phyloP scores from a whole-genome alignment of 805 yeast genomes.

The Debaryomyces castellii region DNA sequence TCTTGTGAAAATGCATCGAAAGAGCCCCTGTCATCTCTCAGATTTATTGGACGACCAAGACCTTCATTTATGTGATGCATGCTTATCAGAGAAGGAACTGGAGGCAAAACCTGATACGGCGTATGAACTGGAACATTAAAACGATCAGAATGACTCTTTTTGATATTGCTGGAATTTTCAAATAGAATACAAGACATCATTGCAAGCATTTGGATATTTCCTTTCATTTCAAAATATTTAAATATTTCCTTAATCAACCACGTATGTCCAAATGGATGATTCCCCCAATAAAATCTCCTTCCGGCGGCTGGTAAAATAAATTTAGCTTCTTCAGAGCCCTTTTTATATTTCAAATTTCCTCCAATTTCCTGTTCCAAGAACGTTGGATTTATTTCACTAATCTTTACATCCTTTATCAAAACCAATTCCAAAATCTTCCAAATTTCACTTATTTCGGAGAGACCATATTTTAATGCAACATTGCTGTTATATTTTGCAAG shows the following conservation, averaged over 20 bases:
- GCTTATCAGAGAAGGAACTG: constrained; percentile 23
- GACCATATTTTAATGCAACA: constrained; percentile 65
- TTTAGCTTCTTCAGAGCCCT: constrained; percentile 5
- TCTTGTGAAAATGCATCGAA: constrained; percentile 1
- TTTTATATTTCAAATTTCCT: constrained; percentile 1
- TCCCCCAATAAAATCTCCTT: constrained; percentile 65
- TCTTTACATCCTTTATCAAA: constrained; percentile 42
- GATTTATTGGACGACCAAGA: background rate
- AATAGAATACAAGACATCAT: constrained; percentile 75
- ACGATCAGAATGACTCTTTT: constrained; percentile 14
- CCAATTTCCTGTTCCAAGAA: background rate
- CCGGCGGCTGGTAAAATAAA: constrained; percentile 6
- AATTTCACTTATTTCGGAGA: constrained; percentile 62
- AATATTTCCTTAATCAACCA: constrained; percentile 67
- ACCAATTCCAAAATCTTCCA: constrained; percentile 65
- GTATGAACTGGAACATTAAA: constrained; percentile 46
- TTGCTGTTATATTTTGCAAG: constrained; percentile 68
- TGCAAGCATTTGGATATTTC: constrained; percentile 86
- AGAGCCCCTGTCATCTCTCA: background rate
- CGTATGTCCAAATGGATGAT: constrained; percentile 71
- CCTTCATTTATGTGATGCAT: constrained; percentile 8
- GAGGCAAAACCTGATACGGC: constrained; percentile 40
- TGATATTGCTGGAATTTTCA: constrained; percentile 35
- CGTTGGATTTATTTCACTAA: constrained; percentile 5
- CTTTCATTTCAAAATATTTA: constrained; percentile 57